phyloP scores from a whole-genome alignment of 768 basidiomycete genomes.

The Arthromyces matolae region DNA sequence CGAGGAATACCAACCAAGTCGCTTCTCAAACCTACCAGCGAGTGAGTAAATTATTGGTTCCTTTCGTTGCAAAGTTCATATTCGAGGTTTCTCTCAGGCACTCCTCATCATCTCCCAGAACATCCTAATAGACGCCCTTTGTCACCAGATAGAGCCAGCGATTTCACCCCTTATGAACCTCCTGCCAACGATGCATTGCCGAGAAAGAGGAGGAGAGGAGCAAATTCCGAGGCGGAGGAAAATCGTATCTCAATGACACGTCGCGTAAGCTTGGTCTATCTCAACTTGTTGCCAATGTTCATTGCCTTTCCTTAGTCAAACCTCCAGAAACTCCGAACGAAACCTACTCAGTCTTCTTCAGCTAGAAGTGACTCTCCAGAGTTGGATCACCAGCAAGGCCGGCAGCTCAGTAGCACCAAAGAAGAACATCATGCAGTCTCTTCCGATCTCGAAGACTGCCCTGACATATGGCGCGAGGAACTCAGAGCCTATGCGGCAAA shows the following conservation, averaged over 20 bases:
- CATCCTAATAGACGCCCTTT: conserved; percentile 30
- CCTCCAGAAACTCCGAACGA: conserved; percentile 41
- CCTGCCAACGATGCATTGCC: conserved; percentile 24
- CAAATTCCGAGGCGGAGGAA: conserved; percentile 49
- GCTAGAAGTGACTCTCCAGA: conserved; percentile 25
- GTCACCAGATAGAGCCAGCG: conserved; percentile 34
- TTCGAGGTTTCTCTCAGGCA: conserved; percentile 25
- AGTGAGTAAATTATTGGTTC: conserved; percentile 7
- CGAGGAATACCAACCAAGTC: conserved; percentile 3
- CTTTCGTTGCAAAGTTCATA: conserved; percentile 7
- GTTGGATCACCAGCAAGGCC: conserved; percentile 20
- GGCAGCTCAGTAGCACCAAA: conserved; percentile 26
- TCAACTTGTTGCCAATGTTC: neutral
- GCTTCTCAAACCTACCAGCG: conserved; percentile 9
- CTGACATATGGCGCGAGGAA: conserved; percentile 72
- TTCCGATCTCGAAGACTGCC: conserved; percentile 80
- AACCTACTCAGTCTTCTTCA: conserved; percentile 28
- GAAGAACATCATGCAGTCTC: conserved; percentile 52
- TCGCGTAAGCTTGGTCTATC: conserved; percentile 47
- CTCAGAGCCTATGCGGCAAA: conserved; percentile 66
- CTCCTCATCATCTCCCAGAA: conserved; percentile 13
- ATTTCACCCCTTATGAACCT: conserved; percentile 28
- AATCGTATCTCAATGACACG: conserved; percentile 40
- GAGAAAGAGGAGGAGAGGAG: conserved; percentile 49
- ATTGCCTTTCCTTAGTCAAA: conserved; percentile 24